Percentiles rank a stretch among this genome's conserved stretches.
Evolutionary conservation across 495 filamentous ascomycete species (phyloP).

Genomic region (Neurospora sp.): DNA sequence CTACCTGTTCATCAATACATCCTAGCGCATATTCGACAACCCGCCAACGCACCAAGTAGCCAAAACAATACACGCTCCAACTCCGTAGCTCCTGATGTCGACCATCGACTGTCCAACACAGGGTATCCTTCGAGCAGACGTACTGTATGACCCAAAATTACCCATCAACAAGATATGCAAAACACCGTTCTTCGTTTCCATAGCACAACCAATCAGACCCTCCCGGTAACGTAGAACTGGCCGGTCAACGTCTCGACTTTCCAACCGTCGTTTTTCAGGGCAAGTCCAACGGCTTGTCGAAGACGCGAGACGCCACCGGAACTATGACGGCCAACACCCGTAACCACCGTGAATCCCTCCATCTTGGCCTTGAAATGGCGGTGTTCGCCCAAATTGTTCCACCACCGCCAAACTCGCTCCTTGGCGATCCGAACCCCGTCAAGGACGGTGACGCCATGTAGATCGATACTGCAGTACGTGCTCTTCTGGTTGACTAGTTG

Average conservation of each 20-base stretch:
- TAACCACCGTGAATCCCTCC: conserved; percentile 59
- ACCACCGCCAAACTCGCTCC: conserved; percentile 63
- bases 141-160: background rate
- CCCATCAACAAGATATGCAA: background rate
- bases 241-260: conserved; percentile 61
- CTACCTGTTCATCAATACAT: background rate
- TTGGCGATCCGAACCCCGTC: conserved; percentile 70
- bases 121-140: background rate
- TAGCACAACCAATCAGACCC: conserved; percentile 10
- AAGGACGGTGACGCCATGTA: conserved; percentile 75
- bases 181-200: background rate
- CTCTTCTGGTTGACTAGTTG: conserved; percentile 52
- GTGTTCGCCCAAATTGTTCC: conserved; percentile 57
- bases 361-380: conserved; percentile 36
- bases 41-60: background rate
- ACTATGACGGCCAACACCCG: conserved; percentile 70
- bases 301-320: conserved; percentile 64
- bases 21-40: background rate
- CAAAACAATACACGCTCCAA: background rate
- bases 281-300: conserved; percentile 69
- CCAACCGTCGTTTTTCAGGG: conserved; percentile 74
- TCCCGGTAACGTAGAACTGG: conserved; percentile 53
- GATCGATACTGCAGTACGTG: conserved; percentile 49
- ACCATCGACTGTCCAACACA: background rate
- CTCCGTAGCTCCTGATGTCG: background rate